A percentile compares a stretch with the other conserved stretches of the same genome.
phyloP scores from a whole-genome alignment of 2,329 filamentous ascomycete species.

The Alternaria ventricosa region DNA sequence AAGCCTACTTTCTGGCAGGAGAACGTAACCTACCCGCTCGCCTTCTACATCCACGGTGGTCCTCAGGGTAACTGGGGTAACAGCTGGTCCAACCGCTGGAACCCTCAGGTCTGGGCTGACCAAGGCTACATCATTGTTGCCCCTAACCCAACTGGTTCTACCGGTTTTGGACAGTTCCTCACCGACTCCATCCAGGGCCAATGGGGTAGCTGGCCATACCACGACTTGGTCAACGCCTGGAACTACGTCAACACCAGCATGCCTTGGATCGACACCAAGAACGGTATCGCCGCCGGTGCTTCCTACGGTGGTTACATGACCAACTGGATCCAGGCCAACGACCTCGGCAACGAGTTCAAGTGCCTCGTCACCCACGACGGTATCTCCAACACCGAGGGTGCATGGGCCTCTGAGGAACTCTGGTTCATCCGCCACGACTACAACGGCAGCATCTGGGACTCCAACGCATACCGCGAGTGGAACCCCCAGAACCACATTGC shows the following conservation, averaged over 20 bases:
- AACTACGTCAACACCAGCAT: conserved; percentile 73
- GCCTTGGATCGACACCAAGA: conserved; percentile 69
- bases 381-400: conserved; percentile 67
- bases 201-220: conserved; percentile 87
- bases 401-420: conserved; percentile 57
- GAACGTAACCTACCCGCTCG: conserved; percentile 77
- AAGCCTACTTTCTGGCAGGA: conserved; percentile 69
- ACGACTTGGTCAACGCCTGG: conserved; percentile 80
- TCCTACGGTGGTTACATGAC: conserved; percentile 55
- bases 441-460: conserved; percentile 44
- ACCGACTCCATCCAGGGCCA: conserved; percentile 77
- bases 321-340: conserved; percentile 89
- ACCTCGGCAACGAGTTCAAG: conserved; percentile 83
- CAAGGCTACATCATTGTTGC: conserved; percentile 84
- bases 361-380: conserved; percentile 89
- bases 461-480: conserved; percentile 60
- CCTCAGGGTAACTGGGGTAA: conserved; percentile 78
- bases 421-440: conserved; percentile 59
- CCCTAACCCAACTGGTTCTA: conserved; percentile 84
- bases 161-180: conserved; percentile 81
- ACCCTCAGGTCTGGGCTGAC: conserved; percentile 82
- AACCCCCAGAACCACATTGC: conserved; percentile 64
- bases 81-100: conserved; percentile 83
- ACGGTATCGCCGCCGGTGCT: conserved; percentile 77
- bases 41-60: conserved; percentile 82